Evolutionary conservation across 345 rosid species (phyloP).

Genomic region (Eucalyptus albens): DNA sequence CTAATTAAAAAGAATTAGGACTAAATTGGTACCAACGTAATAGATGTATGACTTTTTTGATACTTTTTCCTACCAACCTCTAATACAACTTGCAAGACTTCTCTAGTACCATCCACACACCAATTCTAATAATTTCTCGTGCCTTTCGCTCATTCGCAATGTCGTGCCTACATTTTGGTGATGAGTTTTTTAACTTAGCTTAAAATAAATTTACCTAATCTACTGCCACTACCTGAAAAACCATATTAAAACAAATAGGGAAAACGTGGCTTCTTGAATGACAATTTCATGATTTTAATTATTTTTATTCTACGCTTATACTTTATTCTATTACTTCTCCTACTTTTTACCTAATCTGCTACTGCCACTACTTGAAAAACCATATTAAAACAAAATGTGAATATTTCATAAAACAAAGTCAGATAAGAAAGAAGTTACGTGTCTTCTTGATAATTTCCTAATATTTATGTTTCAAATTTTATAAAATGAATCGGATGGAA

Average conservation of each 20-base stretch:
- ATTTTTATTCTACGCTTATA: background rate
- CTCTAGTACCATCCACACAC: background rate
- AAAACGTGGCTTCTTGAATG: background rate
- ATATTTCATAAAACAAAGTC: background rate
- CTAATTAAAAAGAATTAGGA: accelerated
- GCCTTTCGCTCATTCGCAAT: background rate
- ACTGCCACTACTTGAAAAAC: background rate
- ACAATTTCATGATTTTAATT: background rate
- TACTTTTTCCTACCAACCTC: background rate
- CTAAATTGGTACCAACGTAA: accelerated
- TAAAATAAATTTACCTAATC: no score
- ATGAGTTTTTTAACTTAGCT: background rate
- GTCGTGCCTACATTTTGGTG: accelerated
- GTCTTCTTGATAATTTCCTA: background rate
- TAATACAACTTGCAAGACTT: background rate
- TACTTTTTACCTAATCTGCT: background rate
- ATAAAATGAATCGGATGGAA: background rate
- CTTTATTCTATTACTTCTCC: background rate
- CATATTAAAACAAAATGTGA: background rate
- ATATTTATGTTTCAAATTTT: background rate
- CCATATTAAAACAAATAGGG: no score
- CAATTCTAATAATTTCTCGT: background rate
- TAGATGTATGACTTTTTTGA: no score
- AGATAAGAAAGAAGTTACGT: background rate
- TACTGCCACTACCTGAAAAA: no score